Conservation (phyloP, 768 basidiomycete species). For the Leccinum uliginosum region DNA sequence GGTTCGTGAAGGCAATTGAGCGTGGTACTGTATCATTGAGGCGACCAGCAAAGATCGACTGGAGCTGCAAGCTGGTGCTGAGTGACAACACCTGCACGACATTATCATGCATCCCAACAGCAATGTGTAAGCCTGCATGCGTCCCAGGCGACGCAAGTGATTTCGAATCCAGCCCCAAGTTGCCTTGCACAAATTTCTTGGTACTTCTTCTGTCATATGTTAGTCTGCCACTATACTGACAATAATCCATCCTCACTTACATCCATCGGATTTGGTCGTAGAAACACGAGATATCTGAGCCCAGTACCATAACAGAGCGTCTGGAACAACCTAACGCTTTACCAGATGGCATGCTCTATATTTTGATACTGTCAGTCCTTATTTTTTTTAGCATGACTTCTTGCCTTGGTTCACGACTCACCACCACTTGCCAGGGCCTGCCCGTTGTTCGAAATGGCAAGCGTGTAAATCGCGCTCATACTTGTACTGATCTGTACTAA, state of each 20-base stretch:
- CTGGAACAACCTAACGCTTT: not conserved
- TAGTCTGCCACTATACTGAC: not conserved
- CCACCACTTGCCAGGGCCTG: no score
- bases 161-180: constrained; percentile 6
- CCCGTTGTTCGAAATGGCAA: no score
- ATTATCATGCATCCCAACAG: not conserved
- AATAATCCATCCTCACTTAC: not conserved
- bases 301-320: constrained; percentile 8
- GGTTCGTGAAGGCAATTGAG: not conserved
- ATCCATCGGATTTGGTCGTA: constrained; percentile 1
- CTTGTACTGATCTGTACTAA: no score
- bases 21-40: not conserved
- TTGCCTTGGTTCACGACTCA: not conserved
- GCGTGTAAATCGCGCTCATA: no score
- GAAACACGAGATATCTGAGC: constrained; percentile 4
- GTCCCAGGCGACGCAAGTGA: constrained; percentile 19
- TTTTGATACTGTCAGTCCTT: not conserved
- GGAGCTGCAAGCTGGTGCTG: not conserved
- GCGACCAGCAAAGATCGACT: not conserved
- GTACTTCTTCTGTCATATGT: not conserved
- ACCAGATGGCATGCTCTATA: not conserved
- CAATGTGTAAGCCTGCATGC: not conserved
- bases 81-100: not conserved
- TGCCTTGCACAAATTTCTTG: constrained; percentile 8
- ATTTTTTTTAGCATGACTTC: not conserved